Evolutionary conservation across 2,329 filamentous ascomycete genomes (phyloP), one percentile per base, ranked within the genome.

Genomic region (Alternaria burnsii): DNA sequence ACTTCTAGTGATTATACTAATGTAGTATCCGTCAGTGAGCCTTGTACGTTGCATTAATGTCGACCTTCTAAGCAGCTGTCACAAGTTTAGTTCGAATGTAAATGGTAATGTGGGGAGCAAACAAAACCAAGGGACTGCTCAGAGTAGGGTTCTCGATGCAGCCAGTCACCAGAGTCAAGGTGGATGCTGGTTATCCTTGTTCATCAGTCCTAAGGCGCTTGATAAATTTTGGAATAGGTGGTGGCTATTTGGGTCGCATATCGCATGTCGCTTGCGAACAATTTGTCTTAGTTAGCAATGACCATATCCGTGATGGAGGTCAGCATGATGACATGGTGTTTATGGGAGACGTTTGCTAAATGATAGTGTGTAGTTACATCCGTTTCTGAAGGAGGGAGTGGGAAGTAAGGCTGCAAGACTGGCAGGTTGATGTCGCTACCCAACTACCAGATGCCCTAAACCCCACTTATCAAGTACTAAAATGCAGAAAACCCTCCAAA

Each of bases 321-420:
- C 11, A 24, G 20, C 28, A 11, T 51, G 41, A 12, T 22, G 16
- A 20, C 10, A 34, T 22, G 36, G n/a, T 24, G 36, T 18, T 20
- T 4, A 2, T 42, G 28, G 24, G 9, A 28, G 40, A 44, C 7
- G 47, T 26, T 43, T 46, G 12, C 32, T 57, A 20, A 54, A 47
- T 32, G 56, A 58, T 18, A 43, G 51, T 55, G 46, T 20, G 20
- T 54, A 44, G 42, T 48, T 36, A 47, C 20, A 34, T 26, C 9
- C 28, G 36, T 34, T 14, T 16, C 16, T 7, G 22, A 16, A 48
- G 47, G 5, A n/a, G 22, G 32, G 9, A 11, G n/a, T 26, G 24
- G 24, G 28, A 30, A n/a, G 18, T 22, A n/a, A 3, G 20, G 10
- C 14, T n/a, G 32, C 10, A 32, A 40, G 41, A 44, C 26, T 14